These are phyloP conservation scores for Immersiella caudata DNA, from an alignment of 495 filamentous ascomycete species.

Conservation along the genomic window DNA sequence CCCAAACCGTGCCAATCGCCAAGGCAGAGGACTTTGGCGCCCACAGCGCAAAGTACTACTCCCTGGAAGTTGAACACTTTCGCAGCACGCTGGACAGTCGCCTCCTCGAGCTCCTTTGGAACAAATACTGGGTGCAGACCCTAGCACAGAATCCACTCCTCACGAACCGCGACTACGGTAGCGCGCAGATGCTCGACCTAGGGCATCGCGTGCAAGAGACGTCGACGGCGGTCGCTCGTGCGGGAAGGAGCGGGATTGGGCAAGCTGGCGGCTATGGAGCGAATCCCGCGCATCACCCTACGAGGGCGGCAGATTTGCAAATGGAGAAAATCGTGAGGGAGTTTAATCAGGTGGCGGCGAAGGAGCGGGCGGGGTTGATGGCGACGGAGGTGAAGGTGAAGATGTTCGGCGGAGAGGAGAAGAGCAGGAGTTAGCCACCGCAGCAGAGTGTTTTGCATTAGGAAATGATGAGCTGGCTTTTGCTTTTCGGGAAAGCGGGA, in stretches of 20 bases:
- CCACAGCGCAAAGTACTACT: conserved; percentile 85
- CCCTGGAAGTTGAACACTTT: conserved; percentile 88
- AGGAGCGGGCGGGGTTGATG: conserved; percentile 83
- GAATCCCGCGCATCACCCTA: background rate
- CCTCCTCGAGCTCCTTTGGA: conserved; percentile 89
- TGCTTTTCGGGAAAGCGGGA: background rate
- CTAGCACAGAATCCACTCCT: conserved; percentile 94
- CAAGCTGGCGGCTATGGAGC: conserved; percentile 11
- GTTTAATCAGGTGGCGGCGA: conserved; percentile 77
- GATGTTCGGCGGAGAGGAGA: conserved; percentile 59
- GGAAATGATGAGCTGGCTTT: background rate
- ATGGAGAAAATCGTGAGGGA: conserved; percentile 80
- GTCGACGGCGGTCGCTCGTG: conserved; percentile 50
- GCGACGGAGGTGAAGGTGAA: conserved; percentile 82
- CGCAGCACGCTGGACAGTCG: conserved; percentile 87
- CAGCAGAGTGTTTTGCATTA: background rate
- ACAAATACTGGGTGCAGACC: conserved; percentile 99
- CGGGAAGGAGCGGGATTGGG: conserved; percentile 23
- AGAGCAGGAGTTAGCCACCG: background rate
- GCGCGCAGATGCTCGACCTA: conserved; percentile 89
- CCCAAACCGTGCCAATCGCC: conserved; percentile 73
- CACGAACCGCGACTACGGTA: conserved; percentile 89
- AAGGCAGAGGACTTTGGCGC: conserved; percentile 98
- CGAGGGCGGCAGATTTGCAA: conserved; percentile 54
- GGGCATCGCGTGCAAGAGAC: conserved; percentile 75